These are phyloP conservation scores for Termitomyces sp. DNA, from an alignment of 768 basidiomycete species.

Conservation along the genomic window DNA sequence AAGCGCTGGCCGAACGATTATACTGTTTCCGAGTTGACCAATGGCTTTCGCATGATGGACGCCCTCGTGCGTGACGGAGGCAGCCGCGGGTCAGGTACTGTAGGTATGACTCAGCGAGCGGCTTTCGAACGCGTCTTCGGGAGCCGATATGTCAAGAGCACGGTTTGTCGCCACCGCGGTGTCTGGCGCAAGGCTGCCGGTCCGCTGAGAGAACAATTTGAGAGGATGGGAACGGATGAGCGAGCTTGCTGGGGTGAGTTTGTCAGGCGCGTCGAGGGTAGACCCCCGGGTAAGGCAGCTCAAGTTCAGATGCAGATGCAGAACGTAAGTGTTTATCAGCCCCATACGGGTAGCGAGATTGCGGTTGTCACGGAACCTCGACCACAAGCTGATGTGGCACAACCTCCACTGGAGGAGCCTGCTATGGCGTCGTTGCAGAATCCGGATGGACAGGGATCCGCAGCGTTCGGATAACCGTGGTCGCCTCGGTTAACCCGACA, in stretches of 20 bases:
- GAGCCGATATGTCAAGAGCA: conserved; percentile 67
- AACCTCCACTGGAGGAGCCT: conserved; percentile 12
- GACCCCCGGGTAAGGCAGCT: conserved; percentile 25
- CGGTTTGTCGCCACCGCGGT: conserved; percentile 65
- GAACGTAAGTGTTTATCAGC: neutral
- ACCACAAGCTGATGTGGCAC: neutral
- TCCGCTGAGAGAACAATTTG: conserved; percentile 42
- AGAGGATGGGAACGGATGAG: conserved; percentile 49
- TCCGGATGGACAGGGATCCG: conserved; percentile 13
- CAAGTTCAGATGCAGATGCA: conserved; percentile 2
- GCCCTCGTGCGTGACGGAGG: conserved; percentile 30
- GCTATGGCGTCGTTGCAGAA: conserved; percentile 25
- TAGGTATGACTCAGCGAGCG: conserved; percentile 50
- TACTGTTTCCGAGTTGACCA: conserved; percentile 58
- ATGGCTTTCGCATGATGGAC: conserved; percentile 53
- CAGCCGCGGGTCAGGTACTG: conserved; percentile 22
- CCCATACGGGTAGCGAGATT: neutral
- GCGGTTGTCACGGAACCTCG: conserved; percentile 11
- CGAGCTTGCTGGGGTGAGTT: conserved; percentile 66
- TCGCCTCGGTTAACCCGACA: neutral
- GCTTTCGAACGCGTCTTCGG: conserved; percentile 71
- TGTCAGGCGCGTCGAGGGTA: conserved; percentile 54
- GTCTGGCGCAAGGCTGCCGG: conserved; percentile 56
- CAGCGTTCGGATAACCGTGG: neutral
- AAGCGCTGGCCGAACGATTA: conserved; percentile 79